These are phyloP conservation scores for Cinnamomum chago DNA, from an alignment of 164 flowering plant genomes.

Conservation along the genomic window DNA sequence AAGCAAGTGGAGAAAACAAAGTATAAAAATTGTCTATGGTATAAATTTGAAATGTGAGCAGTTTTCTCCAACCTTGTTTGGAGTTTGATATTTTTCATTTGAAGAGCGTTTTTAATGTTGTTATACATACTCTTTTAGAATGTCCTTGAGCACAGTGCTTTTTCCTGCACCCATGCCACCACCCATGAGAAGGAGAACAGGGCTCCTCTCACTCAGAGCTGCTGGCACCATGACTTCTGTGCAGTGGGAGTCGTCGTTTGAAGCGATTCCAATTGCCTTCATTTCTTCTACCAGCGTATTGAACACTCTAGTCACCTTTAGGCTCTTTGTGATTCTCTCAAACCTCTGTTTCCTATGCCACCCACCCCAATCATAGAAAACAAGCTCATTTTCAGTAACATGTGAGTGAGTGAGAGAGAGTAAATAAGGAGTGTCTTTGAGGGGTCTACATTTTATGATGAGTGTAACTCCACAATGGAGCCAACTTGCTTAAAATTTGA, in stretches of 20 bases:
- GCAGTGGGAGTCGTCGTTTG: constrained; percentile 32
- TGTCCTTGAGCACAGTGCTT: constrained; percentile 92
- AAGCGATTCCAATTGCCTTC: constrained; percentile 52
- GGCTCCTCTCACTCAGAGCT: constrained; percentile 70
- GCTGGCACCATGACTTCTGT: constrained; percentile 75
- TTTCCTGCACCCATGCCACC: constrained; percentile 99
- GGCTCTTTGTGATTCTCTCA: constrained; percentile 58
- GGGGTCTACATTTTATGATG: too few relatives aligned
- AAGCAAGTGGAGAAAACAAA: too few relatives aligned
- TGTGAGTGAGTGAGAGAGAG: too few relatives aligned
- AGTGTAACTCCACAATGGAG: too few relatives aligned
- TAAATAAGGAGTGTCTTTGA: too few relatives aligned
- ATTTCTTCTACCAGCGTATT: constrained; percentile 84
- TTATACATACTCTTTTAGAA: constrained; percentile 59
- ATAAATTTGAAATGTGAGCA: too few relatives aligned
- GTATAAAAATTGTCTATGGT: too few relatives aligned
- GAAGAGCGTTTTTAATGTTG: neutral
- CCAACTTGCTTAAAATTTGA: too few relatives aligned
- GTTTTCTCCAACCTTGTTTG: too few relatives aligned
- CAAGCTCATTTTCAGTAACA: neutral
- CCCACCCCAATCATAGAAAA: neutral
- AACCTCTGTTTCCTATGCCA: constrained; percentile 66
- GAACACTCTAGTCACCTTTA: constrained; percentile 71
- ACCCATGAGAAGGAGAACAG: constrained; percentile 91
- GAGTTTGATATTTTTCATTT: too few relatives aligned